Evolutionary conservation across 2,329 filamentous ascomycete genomes (phyloP), one percentile per base, ranked within the genome.

Genomic region (Aspergillus quadricinctus): DNA sequence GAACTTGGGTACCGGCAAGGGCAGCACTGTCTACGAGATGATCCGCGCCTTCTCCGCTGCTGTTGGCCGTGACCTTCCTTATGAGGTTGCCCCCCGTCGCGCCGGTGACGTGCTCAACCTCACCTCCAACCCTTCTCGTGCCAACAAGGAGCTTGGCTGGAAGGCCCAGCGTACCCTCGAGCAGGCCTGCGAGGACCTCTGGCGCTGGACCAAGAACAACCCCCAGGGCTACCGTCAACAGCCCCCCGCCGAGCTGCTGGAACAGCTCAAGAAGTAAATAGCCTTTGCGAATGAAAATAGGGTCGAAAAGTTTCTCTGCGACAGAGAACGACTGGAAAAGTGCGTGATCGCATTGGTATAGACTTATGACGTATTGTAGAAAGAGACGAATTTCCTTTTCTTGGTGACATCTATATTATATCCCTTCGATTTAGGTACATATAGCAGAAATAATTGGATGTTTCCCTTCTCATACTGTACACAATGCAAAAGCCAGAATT

Each of bases 171-270:
- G 88, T 57, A 92, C 89, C 21, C 85, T 99, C 72, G 93, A 97
- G 78, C 86, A 96, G 74, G 92, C 93, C 27, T 99, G 94, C 74
- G 85, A 87, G 65, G 92, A 99, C 75, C 81, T 99, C 63, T 99
- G 94, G 94, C 87, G 86, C 70, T 99, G 94, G 94, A 96, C 95
- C 17, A 83, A 88, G 78, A 97, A 97, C 78, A 97, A 97, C 79
- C 94, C 94, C 25, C 86, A 92, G 77, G 94, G 94, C 23, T 97
- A 97, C 80, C 84, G 89, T 64, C 92, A 97, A 78, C 82, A 92
- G 63, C 91, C 93, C n/a, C 93, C 94, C 0, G 82, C 89, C 63
- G 86, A 89, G 75, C 82, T 97, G 67, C 71, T 97, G 51, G 87
- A 88, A 54, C 62, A 69, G 63, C 68, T 74, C 56, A 72, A 74